These are phyloP conservation scores for Thuja plicata DNA, from an alignment of 83 land plant species.

Conservation along the genomic window DNA sequence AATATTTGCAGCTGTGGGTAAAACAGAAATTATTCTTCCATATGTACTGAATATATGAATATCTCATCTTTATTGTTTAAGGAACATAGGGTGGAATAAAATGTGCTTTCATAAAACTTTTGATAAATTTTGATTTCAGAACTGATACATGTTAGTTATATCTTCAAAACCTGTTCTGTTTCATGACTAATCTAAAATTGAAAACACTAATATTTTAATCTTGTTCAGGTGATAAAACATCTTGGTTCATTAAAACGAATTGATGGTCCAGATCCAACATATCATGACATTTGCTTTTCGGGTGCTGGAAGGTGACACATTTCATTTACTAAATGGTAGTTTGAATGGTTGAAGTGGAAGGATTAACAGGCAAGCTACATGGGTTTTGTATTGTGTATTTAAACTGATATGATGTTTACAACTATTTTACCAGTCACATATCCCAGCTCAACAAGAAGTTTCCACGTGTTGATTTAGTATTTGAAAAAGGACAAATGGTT, in stretches of 20 bases:
- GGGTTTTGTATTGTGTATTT: neutral
- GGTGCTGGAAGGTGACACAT: conserved; percentile 71
- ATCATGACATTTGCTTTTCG: conserved; percentile 67
- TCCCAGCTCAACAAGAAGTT: conserved; percentile 49
- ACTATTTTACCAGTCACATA: conserved; percentile 36
- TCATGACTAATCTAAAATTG: neutral
- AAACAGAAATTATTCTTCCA: neutral
- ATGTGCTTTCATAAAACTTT: neutral
- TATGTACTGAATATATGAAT: conserved; percentile 1
- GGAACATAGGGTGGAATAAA: neutral
- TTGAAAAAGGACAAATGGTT: conserved; percentile 55
- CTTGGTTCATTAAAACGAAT: conserved; percentile 41
- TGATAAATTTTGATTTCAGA: neutral
- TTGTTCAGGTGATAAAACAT: conserved; percentile 26
- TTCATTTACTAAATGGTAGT: neutral
- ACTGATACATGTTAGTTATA: neutral
- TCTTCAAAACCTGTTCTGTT: neutral
- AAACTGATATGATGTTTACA: conserved; percentile 1
- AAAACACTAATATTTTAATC: conserved; percentile 15
- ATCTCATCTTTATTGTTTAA: neutral
- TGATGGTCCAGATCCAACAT: conserved; percentile 74
- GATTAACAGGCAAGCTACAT: neutral
- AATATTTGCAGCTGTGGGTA: neutral
- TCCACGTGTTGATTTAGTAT: conserved; percentile 67
- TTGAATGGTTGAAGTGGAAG: neutral